Percentiles rank a stretch among this genome's conserved stretches.
Conservation (phyloP, 331 rosid genomes). For the Dryas integrifolia region DNA sequence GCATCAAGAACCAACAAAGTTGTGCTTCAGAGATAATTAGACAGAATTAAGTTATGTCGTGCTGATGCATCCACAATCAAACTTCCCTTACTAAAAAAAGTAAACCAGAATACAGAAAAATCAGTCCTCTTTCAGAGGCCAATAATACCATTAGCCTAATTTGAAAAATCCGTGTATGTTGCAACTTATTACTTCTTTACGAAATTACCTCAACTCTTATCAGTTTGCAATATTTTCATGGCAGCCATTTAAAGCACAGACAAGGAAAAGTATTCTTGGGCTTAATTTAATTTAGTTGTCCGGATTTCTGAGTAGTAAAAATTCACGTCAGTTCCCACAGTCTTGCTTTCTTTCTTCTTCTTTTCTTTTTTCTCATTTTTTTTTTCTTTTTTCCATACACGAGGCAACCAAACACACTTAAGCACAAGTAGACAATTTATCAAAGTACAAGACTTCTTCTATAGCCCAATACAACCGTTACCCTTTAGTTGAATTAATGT, state of each 20-base stretch:
- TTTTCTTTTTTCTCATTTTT: no score
- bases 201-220: not conserved
- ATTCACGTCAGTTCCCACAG: no score
- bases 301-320: no score
- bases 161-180: not conserved
- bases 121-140: not conserved
- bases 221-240: not conserved
- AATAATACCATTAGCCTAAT: not conserved
- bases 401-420: not conserved
- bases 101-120: not conserved
- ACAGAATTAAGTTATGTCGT: not conserved
- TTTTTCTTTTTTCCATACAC: no score
- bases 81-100: not conserved
- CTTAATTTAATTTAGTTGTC: no score
- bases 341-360: no score
- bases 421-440: not conserved
- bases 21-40: not conserved
- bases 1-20: not conserved
- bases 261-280: not conserved
- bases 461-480: not conserved
- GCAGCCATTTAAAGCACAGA: not conserved
- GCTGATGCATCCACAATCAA: not conserved
- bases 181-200: not conserved
- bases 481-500: not conserved
- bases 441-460: not conserved